A percentile compares a stretch with the other conserved stretches of the same genome.
Evolutionary conservation across 1,284 basidiomycete genomes (phyloP).

Genomic region (Fomitiporia mediterranea): DNA sequence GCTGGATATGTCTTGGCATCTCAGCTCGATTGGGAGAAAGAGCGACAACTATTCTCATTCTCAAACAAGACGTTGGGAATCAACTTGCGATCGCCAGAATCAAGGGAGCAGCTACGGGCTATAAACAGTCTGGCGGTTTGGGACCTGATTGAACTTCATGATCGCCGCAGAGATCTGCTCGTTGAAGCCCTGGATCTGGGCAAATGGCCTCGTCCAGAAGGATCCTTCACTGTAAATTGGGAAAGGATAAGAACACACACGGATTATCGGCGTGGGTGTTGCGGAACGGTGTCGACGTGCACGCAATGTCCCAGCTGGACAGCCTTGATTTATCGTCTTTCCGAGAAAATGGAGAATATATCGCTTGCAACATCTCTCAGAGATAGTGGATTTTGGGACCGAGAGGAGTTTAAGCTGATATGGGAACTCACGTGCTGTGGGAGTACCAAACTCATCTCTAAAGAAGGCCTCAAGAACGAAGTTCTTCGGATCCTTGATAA

Average conservation of each 20-base stretch:
- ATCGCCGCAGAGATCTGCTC: not conserved
- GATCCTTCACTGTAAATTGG: too few relatives aligned
- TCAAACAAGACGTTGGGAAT: too few relatives aligned
- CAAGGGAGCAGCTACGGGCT: too few relatives aligned
- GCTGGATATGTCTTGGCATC: not conserved
- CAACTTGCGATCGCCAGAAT: too few relatives aligned
- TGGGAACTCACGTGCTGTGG: too few relatives aligned
- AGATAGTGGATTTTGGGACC: not conserved
- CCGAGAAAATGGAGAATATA: not conserved
- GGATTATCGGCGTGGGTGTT: too few relatives aligned
- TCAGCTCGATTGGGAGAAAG: not conserved
- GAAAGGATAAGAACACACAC: too few relatives aligned
- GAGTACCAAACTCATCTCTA: too few relatives aligned
- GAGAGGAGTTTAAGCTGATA: not conserved
- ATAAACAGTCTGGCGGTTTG: too few relatives aligned
- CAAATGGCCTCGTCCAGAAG: not conserved
- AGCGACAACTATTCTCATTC: too few relatives aligned
- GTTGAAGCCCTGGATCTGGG: not conserved
- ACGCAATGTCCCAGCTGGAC: too few relatives aligned
- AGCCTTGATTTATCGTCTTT: not conserved
- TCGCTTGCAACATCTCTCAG: not conserved
- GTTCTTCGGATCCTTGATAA: not conserved
- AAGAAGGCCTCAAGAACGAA: not conserved
- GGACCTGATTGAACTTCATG: conserved; percentile 15
- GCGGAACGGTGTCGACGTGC: too few relatives aligned